A percentile compares a stretch with the other conserved stretches of the same genome.
Evolutionary conservation across 78 protist species (phyloP).

Genomic region (Polysphondylium violaceum): DNA sequence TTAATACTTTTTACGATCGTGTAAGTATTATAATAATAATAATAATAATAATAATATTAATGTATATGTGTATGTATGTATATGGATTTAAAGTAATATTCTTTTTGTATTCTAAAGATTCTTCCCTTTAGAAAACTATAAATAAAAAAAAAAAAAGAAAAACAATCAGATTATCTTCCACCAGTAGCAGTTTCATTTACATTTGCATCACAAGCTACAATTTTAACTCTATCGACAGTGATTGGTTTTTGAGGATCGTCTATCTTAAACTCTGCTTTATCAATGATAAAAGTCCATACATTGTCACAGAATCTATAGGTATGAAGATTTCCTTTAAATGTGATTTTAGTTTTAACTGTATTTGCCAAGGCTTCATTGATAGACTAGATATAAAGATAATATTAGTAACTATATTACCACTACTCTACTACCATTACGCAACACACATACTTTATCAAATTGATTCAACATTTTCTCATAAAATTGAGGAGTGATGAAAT

Average conservation of each 20-base stretch:
- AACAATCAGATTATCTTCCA: no score
- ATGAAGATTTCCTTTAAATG: slow-evolving; percentile 59
- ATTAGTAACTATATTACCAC: no score
- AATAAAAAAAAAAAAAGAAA: no score
- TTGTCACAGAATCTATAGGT: slow-evolving; percentile 69
- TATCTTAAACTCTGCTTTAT: slow-evolving; percentile 51
- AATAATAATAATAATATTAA: no score
- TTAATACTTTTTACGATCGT: no score
- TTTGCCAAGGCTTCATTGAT: slow-evolving; percentile 60
- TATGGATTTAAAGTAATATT: no score
- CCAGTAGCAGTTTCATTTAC: no score
- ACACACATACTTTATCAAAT: slow-evolving; percentile 40
- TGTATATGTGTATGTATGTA: no score
- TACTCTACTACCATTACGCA: no score
- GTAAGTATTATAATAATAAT: no score
- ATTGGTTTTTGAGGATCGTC: slow-evolving; percentile 11
- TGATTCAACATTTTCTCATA: slow-evolving; percentile 44
- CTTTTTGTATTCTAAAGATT: no score
- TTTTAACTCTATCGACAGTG: slow-evolving; percentile 57
- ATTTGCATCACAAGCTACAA: slow-evolving; percentile 77
- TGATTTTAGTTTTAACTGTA: slow-evolving; percentile 36
- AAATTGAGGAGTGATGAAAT: slow-evolving; percentile 24
- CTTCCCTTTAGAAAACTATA: no score
- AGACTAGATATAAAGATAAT: slow-evolving; percentile 17
- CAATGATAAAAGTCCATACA: slow-evolving; percentile 72